Evolutionary conservation across 225 moss, liverwort and hornwort genomes (phyloP), one percentile per base, ranked within the genome.

Genomic region (Pleurozium schreberi): DNA sequence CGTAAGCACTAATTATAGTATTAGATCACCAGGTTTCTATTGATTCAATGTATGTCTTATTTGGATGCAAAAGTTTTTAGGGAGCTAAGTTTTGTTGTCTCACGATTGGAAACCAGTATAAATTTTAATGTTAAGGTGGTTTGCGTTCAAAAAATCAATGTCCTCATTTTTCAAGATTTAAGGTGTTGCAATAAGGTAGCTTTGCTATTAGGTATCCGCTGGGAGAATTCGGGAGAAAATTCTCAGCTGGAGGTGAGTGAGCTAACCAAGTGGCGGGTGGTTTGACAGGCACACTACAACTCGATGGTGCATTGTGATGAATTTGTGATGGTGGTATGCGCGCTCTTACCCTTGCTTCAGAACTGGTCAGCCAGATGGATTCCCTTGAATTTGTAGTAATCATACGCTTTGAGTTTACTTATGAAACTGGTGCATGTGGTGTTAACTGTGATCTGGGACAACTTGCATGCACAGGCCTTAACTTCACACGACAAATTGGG

Each of bases 241-340:
- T 38, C 30, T 66, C 22, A n/a, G 57, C 40, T 93, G 20, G 93
- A 96, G 87, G 93, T 94, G 45, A 78, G 26, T 88, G 64, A 83
- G 49, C 43, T 92, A 86, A 91, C 66, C 49, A 34, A 11, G 57
- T 89, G 47, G 53, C 27, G 71, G 57, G 58, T 88, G 90, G 81
- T 81, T 89, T 88, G 80, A 85, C 89, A 98, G 96, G 97, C 96
- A 45, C 98, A 98, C 85, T 98, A 97, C 84, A 98, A 98, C 85
- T 96, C 96, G 71, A 96, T 98, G 94, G 94, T 96, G 87, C 94
- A 94, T 47, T 91, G 94, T 84, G 96, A 97, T 62, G 98, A 98
- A 87, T 98, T 97, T 92, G 95, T 98, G 49, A 97, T 98, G 92
- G 95, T 91, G 86, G 98, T 98, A 94, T 89, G 95, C 83, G 40